Conservation (phyloP, 2,329 filamentous ascomycete genomes). For the Diatrype stigma region DNA sequence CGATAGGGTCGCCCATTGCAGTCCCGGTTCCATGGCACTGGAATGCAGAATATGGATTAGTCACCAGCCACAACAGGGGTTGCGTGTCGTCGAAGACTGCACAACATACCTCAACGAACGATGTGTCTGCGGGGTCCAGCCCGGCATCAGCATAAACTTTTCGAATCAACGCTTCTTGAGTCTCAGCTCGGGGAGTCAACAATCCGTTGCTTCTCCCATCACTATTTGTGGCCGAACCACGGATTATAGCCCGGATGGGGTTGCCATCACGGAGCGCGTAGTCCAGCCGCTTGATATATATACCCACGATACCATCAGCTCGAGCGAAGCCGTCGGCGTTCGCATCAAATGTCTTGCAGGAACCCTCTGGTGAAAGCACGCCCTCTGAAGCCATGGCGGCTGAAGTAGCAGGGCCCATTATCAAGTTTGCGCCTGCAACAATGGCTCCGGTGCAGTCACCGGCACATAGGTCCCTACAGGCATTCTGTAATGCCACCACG, state of each 20-base stretch:
- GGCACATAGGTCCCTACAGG: conserved; percentile 19
- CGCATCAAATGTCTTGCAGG: conserved; percentile 30
- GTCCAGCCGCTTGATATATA: conserved; percentile 38
- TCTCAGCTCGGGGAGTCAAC: conserved; percentile 30
- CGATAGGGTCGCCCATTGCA: conserved; percentile 28
- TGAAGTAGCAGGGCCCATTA: conserved; percentile 17
- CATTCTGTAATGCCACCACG: conserved; percentile 23
- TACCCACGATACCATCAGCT: conserved; percentile 36
- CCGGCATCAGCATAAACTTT: conserved; percentile 21
- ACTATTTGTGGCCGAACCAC: conserved; percentile 28
- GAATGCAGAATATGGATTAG: conserved; percentile 1
- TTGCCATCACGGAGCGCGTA: conserved; percentile 29
- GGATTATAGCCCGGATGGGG: conserved; percentile 23
- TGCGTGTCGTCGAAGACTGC: not conserved
- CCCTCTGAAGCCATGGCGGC: conserved; percentile 16
- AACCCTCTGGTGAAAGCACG: conserved; percentile 19
- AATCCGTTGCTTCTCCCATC: conserved; percentile 37
- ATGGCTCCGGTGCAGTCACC: conserved; percentile 25
- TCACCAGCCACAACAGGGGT: not conserved
- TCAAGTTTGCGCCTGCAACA: conserved; percentile 22
- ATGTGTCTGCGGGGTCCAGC: conserved; percentile 13
- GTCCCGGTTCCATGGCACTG: conserved; percentile 34
- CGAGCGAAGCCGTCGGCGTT: conserved; percentile 41
- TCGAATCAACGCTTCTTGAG: conserved; percentile 26
- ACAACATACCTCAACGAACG: conserved; percentile 20